These are phyloP conservation scores for Ogataea ramenticola DNA, from an alignment of 805 yeast species.

Conservation along the genomic window DNA sequence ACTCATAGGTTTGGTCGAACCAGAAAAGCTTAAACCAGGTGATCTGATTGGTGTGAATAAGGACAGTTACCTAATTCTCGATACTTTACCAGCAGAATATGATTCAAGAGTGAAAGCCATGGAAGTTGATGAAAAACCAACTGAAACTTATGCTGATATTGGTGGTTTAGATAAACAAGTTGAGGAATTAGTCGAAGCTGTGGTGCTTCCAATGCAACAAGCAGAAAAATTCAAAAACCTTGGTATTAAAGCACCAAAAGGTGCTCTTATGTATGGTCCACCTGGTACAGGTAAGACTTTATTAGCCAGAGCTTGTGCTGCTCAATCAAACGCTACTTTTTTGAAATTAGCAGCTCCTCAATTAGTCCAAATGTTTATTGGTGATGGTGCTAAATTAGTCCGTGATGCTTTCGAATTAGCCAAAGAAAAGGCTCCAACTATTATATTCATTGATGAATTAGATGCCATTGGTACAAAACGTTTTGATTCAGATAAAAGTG, in stretches of 20 bases:
- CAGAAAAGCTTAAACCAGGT: conserved; percentile 88
- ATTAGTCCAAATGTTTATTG: conserved; percentile 95
- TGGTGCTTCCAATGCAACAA: conserved; percentile 96
- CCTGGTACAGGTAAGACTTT: conserved; percentile 99
- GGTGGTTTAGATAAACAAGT: conserved; percentile 98
- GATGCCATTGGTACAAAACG: conserved; percentile 99
- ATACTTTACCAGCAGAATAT: conserved; percentile 93
- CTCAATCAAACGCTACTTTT: conserved; percentile 96
- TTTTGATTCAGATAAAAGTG: conserved; percentile 94
- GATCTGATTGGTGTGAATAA: conserved; percentile 97
- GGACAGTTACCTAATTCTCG: conserved; percentile 88
- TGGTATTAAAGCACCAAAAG: conserved; percentile 97
- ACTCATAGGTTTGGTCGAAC: conserved; percentile 90
- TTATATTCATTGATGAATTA: conserved; percentile 94
- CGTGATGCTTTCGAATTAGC: conserved; percentile 97
- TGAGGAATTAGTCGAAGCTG: conserved; percentile 97
- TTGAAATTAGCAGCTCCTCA: conserved; percentile 96
- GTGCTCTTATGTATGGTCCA: conserved; percentile 98
- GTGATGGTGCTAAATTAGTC: conserved; percentile 97
- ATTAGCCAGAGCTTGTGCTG: conserved; percentile 97
- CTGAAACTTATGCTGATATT: conserved; percentile 93
- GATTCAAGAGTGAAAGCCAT: conserved; percentile 96
- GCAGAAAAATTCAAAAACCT: conserved; percentile 90
- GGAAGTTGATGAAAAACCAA: conserved; percentile 99
- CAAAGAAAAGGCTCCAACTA: conserved; percentile 96